Conservation (phyloP, 345 rosid species). For the Aurinia saxatilis region DNA sequence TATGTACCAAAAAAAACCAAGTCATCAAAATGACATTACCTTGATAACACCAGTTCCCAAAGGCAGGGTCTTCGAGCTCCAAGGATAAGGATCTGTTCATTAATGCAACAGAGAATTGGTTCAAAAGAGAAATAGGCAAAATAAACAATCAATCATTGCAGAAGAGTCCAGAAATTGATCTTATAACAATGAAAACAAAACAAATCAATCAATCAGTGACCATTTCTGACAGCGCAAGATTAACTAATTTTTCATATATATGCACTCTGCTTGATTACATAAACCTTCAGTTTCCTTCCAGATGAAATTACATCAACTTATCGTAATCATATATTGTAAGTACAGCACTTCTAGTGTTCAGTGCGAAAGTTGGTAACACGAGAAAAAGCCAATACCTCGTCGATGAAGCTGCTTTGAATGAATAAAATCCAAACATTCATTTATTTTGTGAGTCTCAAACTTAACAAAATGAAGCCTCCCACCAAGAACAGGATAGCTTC, state of each 20-base stretch:
- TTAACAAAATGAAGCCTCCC: conserved; percentile 96
- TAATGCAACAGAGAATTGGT: neutral
- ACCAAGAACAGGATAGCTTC: conserved; percentile 93
- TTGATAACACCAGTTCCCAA: conserved; percentile 33
- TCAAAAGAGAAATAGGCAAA: neutral
- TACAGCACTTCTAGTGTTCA: conserved; percentile 35
- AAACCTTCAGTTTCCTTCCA: neutral
- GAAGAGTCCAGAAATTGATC: neutral
- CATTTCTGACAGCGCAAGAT: neutral
- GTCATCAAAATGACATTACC: conserved; percentile 10
- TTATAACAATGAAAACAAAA: neutral
- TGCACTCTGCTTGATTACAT: neutral
- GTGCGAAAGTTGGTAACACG: neutral
- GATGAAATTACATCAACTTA: neutral
- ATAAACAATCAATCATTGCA: neutral
- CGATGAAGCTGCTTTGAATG: conserved; percentile 90
- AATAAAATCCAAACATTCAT: conserved; percentile 90
- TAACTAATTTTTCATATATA: neutral
- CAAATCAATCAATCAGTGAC: neutral
- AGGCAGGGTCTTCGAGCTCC: conserved; percentile 30
- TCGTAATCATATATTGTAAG: conserved; percentile 46
- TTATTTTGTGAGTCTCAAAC: conserved; percentile 86
- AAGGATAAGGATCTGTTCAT: conserved; percentile 30
- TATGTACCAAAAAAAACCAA: neutral
- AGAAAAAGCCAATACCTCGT: conserved; percentile 38